Evolutionary conservation across 768 basidiomycete genomes (phyloP).

Genomic region (Antrodiella citrinella): DNA sequence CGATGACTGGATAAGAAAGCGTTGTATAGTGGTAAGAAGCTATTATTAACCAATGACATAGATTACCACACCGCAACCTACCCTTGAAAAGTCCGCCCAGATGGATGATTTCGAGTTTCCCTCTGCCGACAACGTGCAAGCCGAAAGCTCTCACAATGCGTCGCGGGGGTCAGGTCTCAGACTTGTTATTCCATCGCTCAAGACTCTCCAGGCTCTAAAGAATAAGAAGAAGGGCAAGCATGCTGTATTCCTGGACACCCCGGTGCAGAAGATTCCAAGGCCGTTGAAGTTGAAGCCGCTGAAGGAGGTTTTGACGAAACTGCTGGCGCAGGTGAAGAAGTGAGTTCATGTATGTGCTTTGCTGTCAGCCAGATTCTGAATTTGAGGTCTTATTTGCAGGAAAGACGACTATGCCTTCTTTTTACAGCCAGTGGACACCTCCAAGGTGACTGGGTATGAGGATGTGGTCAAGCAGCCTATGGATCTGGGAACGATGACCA

Average conservation of each 20-base stretch:
- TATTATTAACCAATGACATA: too few relatives aligned
- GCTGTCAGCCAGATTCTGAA: too few relatives aligned
- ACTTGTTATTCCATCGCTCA: conserved; percentile 62
- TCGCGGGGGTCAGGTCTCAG: conserved; percentile 41
- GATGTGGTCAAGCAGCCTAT: conserved; percentile 79
- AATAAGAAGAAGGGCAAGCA: conserved; percentile 35
- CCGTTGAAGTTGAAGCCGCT: conserved; percentile 73
- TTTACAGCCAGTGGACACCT: conserved; percentile 53
- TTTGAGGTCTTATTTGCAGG: conserved; percentile 35
- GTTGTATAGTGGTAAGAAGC: too few relatives aligned
- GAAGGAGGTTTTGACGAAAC: conserved; percentile 61
- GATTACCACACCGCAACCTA: not conserved
- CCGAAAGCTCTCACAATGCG: conserved; percentile 21
- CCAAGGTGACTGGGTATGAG: conserved; percentile 51
- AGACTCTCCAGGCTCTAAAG: conserved; percentile 50
- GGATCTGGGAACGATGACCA: conserved; percentile 84
- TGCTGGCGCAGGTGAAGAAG: conserved; percentile 74
- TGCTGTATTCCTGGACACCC: conserved; percentile 16
- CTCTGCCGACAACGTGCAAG: not conserved
- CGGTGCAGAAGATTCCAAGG: conserved; percentile 34
- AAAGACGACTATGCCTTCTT: conserved; percentile 87
- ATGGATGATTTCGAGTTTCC: not conserved
- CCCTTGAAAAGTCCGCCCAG: not conserved
- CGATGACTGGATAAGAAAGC: too few relatives aligned
- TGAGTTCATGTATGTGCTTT: conserved; percentile 25